Conservation (phyloP, 192 early-diverging fungal species). For the Dissophora globulifera region DNA sequence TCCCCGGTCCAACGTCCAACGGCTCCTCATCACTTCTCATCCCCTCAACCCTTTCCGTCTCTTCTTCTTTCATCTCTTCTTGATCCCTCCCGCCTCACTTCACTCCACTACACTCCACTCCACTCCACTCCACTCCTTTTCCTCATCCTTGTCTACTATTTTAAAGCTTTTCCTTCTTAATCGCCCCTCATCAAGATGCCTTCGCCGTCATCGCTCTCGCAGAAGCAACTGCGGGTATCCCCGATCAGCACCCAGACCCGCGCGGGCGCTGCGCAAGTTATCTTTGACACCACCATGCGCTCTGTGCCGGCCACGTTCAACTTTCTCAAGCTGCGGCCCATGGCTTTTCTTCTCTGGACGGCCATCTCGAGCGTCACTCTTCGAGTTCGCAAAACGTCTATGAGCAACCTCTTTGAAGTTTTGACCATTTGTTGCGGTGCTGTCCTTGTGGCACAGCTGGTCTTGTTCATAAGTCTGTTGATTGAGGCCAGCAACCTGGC, state of each 20-base stretch:
- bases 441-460: slow-evolving; percentile 22
- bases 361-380: slow-evolving; percentile 30
- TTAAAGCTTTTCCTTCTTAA: not conserved
- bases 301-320: slow-evolving; percentile 16
- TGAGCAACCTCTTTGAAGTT: slow-evolving; percentile 14
- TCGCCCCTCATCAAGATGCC: too few species aligned
- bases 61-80: too few species aligned
- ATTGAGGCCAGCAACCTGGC: slow-evolving; percentile 28
- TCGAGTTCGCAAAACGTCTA: slow-evolving; percentile 15
- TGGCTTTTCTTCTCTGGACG: slow-evolving; percentile 38
- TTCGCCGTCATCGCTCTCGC: not conserved
- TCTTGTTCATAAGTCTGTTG: slow-evolving; percentile 25
- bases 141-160: not conserved
- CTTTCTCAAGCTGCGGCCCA: slow-evolving; percentile 38
- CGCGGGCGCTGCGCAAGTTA: slow-evolving; percentile 4
- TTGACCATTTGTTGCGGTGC: slow-evolving; percentile 9
- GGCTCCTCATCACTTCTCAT: too few species aligned
- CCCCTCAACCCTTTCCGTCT: too few species aligned
- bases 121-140: too few species aligned
- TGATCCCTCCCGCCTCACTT: too few species aligned
- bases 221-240: slow-evolving; percentile 27
- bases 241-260: slow-evolving; percentile 34
- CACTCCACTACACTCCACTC: too few species aligned
- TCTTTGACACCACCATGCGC: slow-evolving; percentile 35
- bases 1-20: not conserved